Base-by-base conservation (phyloP, 2,329 filamentous ascomycete genomes). In the Corinectria fuckeliana region DNA sequence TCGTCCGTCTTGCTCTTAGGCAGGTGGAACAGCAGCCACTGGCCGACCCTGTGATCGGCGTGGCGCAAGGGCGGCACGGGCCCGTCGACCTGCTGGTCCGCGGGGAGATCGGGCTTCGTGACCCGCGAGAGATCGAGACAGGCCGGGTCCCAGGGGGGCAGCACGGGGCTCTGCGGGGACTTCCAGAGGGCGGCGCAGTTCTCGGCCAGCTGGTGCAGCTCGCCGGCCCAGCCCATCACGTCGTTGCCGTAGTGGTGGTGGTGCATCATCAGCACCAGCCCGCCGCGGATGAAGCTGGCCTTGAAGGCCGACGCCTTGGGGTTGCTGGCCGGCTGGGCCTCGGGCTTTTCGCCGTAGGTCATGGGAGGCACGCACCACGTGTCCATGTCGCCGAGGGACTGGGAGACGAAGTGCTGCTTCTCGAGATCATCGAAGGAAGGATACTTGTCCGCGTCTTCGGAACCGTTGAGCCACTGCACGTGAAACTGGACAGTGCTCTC, bases 161-260 rank as follows among this genome's bases (percentile, higher is more conserved):
- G 11, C 72, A 71, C 9, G 10, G 23, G 0, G 72, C 69, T 2
- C 63, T 49, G 41, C 5, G 9, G 38, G 11, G 20, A 23, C 11
- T 74, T 68, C 38, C 66, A 20, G 23, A 76, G 65, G 6, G 77
- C 72, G 45, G 64, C 60, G 65, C 76, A 80, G 60, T 79, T 78
- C 34, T 79, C 77, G 18, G 76, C 77, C 8, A 80, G 72, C 64
- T 79, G 76, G n/a, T 74, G 71, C 1, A 70, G 62, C 38, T 76
- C 71, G 20, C 69, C 67, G 2, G 72, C 70, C 75, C 76, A 79
- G 10, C 75, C 76, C 72, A 76, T 77, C 1, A 77, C 63, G 56
- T 80, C 77, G 61, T 76, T 77, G 42, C 71, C 62, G 54, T 75
- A 80, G 59, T 80, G 78, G 60, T 80, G 78, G 41, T 69, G 64